phyloP scores from a whole-genome alignment of 2,329 filamentous ascomycete genomes.

The Sclerotinia sclerotiorum region DNA sequence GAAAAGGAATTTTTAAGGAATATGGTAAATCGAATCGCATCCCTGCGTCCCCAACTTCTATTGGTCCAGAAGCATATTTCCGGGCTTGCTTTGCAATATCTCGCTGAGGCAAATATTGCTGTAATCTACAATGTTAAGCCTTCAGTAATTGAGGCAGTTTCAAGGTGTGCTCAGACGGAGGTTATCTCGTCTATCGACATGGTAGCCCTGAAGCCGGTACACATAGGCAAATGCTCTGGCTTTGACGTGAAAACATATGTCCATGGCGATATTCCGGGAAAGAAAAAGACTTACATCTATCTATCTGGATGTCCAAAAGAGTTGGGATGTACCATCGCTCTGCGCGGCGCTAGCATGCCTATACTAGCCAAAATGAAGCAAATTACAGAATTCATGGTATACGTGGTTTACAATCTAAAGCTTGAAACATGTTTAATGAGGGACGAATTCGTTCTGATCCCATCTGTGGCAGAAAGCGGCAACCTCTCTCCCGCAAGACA shows the following conservation, averaged over 20 bases:
- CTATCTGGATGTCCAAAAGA: conserved; percentile 86
- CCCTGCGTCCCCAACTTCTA: conserved; percentile 78
- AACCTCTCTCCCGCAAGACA: conserved; percentile 44
- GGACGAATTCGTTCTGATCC: conserved; percentile 86
- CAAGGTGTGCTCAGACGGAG: conserved; percentile 84
- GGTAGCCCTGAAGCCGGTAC: conserved; percentile 71
- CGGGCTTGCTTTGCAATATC: conserved; percentile 82
- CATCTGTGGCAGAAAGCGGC: conserved; percentile 55
- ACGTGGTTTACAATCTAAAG: conserved; percentile 96
- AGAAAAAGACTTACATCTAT: conserved; percentile 94
- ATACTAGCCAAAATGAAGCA: conserved; percentile 78
- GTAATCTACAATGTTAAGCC: conserved; percentile 97
- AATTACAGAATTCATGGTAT: conserved; percentile 98
- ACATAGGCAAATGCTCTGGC: conserved; percentile 75
- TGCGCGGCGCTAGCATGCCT: conserved; percentile 75
- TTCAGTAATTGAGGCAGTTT: conserved; percentile 92
- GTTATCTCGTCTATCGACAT: conserved; percentile 96
- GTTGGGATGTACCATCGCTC: conserved; percentile 89
- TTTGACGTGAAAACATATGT: conserved; percentile 98
- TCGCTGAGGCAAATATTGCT: conserved; percentile 85
- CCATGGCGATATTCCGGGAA: conserved; percentile 68
- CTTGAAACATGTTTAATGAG: conserved; percentile 91
- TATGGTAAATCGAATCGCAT: conserved; percentile 86
- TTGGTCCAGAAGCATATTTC: conserved; percentile 94
- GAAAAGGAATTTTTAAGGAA: conserved; percentile 92